Base-by-base conservation (phyloP, 1,139 yeast genomes). In the Pichia kudriavzevii region DNA sequence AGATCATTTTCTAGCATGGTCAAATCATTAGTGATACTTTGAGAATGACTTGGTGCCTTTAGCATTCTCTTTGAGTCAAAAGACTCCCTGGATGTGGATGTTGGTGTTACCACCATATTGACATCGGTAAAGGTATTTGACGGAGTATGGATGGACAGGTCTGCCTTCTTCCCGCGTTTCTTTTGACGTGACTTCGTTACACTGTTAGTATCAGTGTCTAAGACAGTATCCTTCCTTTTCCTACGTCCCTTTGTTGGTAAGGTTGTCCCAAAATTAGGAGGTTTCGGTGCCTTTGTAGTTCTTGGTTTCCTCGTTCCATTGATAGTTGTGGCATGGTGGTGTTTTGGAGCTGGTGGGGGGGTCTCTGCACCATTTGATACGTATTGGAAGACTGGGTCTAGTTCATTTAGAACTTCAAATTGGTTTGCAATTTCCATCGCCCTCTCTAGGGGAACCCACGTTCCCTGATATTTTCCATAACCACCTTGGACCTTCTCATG, bases 401-500 rank as follows among this genome's bases (percentile, higher is more conserved):
- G 61, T 18, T 71, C 66, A 3, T 73, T 81, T 41, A 67, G 68
- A 1, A 88, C 95, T 2, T 72, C 79, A 51, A 83, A 88, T 49
- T 76, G 78, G 32, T 63, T 64, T 2, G 95, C 94, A 28, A 58
- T 60, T 27, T 61, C 65, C 18, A 60, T 55, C 0, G 84, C 80
- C 27, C 75, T 58, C 8, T 67, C 69, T 41, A 87, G 59, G 0
- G 97, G 97, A 7, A 88, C 93, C 96, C 97, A 91, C 2, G 97
- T 88, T 15, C 98, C 98, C 58, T 91, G 97, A 59, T 87, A 91
- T 54, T 91, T 79, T 32, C 97, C 97, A 49, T 87, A 88, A 3
- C 97, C 97, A 45, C 97, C 98, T 58, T 91, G 97, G 18, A 91
- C 87, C 58, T 88, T 88, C 53, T 88, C 96, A 57, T 85, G 95